Percentiles rank a stretch among this genome's conserved stretches.
Evolutionary conservation across 129 eudicot genomes (phyloP).

Genomic region (Lactuca saligna): DNA sequence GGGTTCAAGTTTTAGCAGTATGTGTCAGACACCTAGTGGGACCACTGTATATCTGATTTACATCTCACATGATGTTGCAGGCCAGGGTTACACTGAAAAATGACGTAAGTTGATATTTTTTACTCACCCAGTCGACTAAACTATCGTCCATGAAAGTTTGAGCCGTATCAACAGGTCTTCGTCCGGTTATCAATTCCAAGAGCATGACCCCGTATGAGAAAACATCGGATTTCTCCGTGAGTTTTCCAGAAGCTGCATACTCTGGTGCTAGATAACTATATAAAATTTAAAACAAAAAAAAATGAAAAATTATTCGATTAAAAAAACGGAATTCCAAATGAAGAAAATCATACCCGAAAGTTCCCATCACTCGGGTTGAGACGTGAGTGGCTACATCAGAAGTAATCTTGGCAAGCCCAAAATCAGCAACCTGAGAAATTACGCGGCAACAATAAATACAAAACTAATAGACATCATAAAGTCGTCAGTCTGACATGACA

Average conservation of each 20-base stretch:
- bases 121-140: slow-evolving; percentile 93
- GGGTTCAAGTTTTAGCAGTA: too few relatives aligned
- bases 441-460: not conserved
- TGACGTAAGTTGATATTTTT: not conserved
- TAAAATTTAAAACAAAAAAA: not conserved
- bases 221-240: slow-evolving; percentile 80
- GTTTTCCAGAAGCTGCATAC: slow-evolving; percentile 89
- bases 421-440: slow-evolving; percentile 87
- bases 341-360: slow-evolving; percentile 69
- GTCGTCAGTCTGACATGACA: not conserved
- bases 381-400: slow-evolving; percentile 86
- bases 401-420: slow-evolving; percentile 90
- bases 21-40: too few relatives aligned
- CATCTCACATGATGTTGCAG: too few relatives aligned
- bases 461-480: slow-evolving; percentile 4
- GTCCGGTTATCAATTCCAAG: slow-evolving; percentile 86
- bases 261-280: slow-evolving; percentile 94
- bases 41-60: too few relatives aligned
- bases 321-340: not conserved
- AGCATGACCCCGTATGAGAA: slow-evolving; percentile 96
- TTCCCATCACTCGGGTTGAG: slow-evolving; percentile 96
- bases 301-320: not conserved
- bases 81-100: too few relatives aligned
- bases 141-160: slow-evolving; percentile 75
- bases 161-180: slow-evolving; percentile 65